These are phyloP conservation scores for Fusarium mundagurra DNA, from an alignment of 2,329 filamentous ascomycete species.

Conservation along the genomic window DNA sequence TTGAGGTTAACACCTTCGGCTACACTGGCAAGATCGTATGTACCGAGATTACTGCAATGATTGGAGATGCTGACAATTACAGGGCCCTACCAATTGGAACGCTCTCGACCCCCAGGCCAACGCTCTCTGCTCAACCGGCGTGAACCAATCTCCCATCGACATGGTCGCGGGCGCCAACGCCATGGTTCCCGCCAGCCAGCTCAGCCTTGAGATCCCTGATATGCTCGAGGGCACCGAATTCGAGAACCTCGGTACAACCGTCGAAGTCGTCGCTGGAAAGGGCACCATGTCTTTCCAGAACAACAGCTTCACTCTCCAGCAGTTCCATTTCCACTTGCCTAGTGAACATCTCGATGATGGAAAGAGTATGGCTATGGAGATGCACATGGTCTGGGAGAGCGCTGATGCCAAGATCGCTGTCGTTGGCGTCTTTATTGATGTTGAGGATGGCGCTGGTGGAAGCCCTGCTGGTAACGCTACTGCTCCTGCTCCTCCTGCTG, in stretches of 20 bases:
- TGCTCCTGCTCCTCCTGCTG: neutral
- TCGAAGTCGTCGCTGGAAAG: slow-evolving; percentile 57
- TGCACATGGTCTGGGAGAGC: slow-evolving; percentile 46
- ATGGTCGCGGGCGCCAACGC: slow-evolving; percentile 49
- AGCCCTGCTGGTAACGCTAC: slow-evolving; percentile 8
- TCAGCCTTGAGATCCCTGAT: slow-evolving; percentile 50
- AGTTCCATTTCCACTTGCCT: slow-evolving; percentile 71
- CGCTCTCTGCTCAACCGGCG: slow-evolving; percentile 58
- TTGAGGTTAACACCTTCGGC: slow-evolving; percentile 50
- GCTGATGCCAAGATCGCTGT: slow-evolving; percentile 43
- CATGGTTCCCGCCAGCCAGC: slow-evolving; percentile 42
- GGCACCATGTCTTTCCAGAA: slow-evolving; percentile 52
- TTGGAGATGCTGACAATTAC: neutral
- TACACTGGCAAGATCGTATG: slow-evolving; percentile 33
- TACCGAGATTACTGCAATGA: fast-evolving
- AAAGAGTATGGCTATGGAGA: slow-evolving; percentile 45
- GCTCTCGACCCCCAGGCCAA: slow-evolving; percentile 53
- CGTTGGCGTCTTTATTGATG: slow-evolving; percentile 41
- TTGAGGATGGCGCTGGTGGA: slow-evolving; percentile 26
- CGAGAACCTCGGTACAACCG: slow-evolving; percentile 62
- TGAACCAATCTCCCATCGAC: slow-evolving; percentile 66
- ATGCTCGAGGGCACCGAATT: slow-evolving; percentile 53
- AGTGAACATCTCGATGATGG: slow-evolving; percentile 65
- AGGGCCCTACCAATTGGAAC: slow-evolving; percentile 64
- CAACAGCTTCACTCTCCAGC: slow-evolving; percentile 56